phyloP scores from a whole-genome alignment of 2,329 filamentous ascomycete genomes.

The Ceratocystis diversiconidia region DNA sequence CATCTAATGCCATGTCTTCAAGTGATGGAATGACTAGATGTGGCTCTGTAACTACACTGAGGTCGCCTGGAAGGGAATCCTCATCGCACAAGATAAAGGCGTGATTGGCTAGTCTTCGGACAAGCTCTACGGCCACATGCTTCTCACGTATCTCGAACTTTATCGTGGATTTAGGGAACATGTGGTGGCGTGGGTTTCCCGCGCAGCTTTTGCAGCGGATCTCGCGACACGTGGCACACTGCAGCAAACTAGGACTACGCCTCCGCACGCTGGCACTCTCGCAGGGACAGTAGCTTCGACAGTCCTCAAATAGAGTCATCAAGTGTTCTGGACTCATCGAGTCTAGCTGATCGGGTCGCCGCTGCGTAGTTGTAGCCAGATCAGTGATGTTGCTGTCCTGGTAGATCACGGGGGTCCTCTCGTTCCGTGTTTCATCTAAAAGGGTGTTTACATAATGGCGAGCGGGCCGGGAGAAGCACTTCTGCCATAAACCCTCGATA shows the following conservation, averaged over 20 bases:
- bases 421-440: neutral
- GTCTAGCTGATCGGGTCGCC: neutral
- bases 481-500: neutral
- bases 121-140: constrained; percentile 3
- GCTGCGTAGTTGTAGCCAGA: neutral
- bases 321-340: neutral
- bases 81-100: constrained; percentile 2
- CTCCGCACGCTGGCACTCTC: constrained; percentile 24
- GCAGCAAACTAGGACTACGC: constrained; percentile 20
- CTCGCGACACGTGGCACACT: constrained; percentile 26
- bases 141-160: neutral
- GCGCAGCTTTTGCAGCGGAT: constrained; percentile 28
- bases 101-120: constrained; percentile 8
- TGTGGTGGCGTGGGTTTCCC: constrained; percentile 29
- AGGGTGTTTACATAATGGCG: constrained; percentile 8
- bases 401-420: neutral
- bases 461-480: neutral
- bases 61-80: neutral
- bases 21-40: neutral
- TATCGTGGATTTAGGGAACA: constrained; percentile 10
- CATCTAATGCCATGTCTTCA: neutral
- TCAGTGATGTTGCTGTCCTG: neutral
- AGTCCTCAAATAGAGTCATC: neutral
- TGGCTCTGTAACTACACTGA: neutral
- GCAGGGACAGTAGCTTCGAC: constrained; percentile 26